phyloP scores from a whole-genome alignment of 2,329 filamentous ascomycete genomes.

The Diaporthe citri region DNA sequence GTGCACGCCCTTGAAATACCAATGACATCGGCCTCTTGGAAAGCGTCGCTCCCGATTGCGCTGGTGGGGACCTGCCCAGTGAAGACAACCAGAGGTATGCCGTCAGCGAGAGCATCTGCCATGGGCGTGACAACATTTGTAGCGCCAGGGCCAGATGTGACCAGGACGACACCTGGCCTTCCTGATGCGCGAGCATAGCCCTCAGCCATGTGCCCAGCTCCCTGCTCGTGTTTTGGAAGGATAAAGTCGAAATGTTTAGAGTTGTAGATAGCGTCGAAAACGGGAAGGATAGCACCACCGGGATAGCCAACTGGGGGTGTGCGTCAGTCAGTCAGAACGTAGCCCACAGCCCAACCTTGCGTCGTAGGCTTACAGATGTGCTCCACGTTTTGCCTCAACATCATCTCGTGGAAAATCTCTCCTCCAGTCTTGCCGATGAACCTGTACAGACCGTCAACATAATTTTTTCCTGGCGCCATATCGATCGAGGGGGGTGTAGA shows the following conservation, averaged over 20 bases:
- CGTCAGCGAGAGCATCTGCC: constrained; percentile 95
- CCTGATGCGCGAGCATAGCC: constrained; percentile 95
- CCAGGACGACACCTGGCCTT: constrained; percentile 93
- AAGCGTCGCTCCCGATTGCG: constrained; percentile 94
- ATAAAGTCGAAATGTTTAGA: constrained; percentile 97
- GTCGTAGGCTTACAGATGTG: constrained; percentile 82
- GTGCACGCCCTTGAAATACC: constrained; percentile 96
- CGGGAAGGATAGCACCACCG: constrained; percentile 94
- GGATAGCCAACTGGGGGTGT: constrained; percentile 80
- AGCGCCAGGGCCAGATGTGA: constrained; percentile 95
- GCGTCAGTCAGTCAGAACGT: constrained; percentile 46
- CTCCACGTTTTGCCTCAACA: constrained; percentile 91
- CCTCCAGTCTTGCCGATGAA: constrained; percentile 97
- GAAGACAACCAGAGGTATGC: constrained; percentile 96
- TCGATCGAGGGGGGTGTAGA: constrained; percentile 36
- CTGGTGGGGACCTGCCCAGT: constrained; percentile 91
- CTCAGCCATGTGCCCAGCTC: constrained; percentile 98
- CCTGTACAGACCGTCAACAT: constrained; percentile 54
- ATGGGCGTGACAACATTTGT: constrained; percentile 98
- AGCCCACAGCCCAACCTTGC: not conserved
- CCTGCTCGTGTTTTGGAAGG: constrained; percentile 95
- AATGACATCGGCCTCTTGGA: constrained; percentile 95
- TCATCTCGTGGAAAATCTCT: constrained; percentile 99
- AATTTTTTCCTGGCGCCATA: constrained; percentile 33
- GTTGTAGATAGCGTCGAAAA: constrained; percentile 99